These are phyloP conservation scores for Neurospora sp. DNA, from an alignment of 495 filamentous ascomycete genomes.

Conservation along the genomic window DNA sequence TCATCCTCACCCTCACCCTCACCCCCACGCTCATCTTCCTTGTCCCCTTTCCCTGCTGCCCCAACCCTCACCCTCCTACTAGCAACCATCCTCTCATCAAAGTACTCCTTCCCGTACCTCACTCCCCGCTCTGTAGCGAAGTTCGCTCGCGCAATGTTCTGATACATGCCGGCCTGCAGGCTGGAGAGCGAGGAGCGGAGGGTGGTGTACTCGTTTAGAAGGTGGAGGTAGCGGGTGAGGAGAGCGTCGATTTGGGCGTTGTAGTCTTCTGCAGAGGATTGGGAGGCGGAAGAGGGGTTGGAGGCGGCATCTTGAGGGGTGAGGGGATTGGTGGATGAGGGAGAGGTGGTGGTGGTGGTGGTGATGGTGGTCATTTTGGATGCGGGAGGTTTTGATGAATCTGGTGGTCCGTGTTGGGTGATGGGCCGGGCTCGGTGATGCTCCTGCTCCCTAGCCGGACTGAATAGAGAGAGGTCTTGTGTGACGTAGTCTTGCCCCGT, in stretches of 20 bases:
- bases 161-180: slow-evolving; percentile 44
- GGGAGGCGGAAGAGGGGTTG: not conserved
- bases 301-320: not conserved
- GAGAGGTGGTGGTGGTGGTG: not conserved
- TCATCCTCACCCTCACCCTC: not conserved
- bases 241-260: slow-evolving; percentile 47
- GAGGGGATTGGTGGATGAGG: not conserved
- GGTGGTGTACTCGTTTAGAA: slow-evolving; percentile 60
- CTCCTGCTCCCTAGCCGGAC: not conserved
- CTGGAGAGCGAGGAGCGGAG: slow-evolving; percentile 44
- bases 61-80: slow-evolving; percentile 25
- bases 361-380: not conserved
- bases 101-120: slow-evolving; percentile 57
- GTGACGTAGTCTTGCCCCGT: not conserved
- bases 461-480: not conserved
- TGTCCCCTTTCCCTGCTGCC: not conserved
- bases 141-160: slow-evolving; percentile 58
- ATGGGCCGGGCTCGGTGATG: not conserved
- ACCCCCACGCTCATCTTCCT: not conserved
- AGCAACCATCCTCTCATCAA: slow-evolving; percentile 65
- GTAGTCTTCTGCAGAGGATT: not conserved
- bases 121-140: slow-evolving; percentile 54
- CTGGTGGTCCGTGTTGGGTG: not conserved
- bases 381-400: not conserved
- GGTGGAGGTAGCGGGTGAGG: slow-evolving; percentile 56